Conservation (phyloP, 768 basidiomycete genomes). For the Leccinum barrowsii region DNA sequence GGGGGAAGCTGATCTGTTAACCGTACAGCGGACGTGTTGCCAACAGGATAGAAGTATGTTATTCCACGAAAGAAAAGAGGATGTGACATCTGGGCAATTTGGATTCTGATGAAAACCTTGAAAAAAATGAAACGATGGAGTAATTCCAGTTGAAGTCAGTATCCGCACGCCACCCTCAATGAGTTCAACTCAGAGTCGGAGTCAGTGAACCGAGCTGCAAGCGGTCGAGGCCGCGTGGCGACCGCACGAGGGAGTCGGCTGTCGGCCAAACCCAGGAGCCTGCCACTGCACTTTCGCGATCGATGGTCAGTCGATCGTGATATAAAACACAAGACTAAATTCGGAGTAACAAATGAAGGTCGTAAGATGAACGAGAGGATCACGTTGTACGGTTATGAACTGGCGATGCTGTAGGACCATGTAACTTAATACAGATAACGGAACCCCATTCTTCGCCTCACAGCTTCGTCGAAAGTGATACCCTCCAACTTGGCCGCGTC, state of each 20-base stretch:
- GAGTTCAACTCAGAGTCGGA: not conserved
- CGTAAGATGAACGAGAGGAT: not conserved
- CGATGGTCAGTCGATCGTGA: too few species aligned
- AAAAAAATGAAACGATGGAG: not conserved
- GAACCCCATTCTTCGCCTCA: constrained; percentile 54
- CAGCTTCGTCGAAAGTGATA: constrained; percentile 55
- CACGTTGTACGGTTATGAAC: not conserved
- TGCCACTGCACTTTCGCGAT: not conserved
- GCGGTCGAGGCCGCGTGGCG: not conserved
- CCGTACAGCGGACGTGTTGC: constrained; percentile 54
- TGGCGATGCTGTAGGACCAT: too few species aligned
- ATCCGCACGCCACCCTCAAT: too few species aligned
- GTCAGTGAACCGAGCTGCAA: not conserved
- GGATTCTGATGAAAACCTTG: not conserved
- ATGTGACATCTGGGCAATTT: constrained; percentile 19
- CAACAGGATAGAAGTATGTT: constrained; percentile 54
- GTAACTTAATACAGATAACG: constrained; percentile 47
- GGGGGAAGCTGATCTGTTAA: constrained; percentile 46
- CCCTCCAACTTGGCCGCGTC: constrained; percentile 59
- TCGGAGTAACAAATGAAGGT: not conserved
- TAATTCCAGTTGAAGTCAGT: not conserved
- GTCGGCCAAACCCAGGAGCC: not conserved
- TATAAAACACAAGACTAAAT: too few species aligned
- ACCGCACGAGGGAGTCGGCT: not conserved
- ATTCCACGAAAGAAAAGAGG: constrained; percentile 27